A percentile compares a stretch with the other conserved stretches of the same genome.
These are phyloP conservation scores for Agarophyton chilense DNA, from an alignment of 23 red algal species.

Conservation along the genomic window DNA sequence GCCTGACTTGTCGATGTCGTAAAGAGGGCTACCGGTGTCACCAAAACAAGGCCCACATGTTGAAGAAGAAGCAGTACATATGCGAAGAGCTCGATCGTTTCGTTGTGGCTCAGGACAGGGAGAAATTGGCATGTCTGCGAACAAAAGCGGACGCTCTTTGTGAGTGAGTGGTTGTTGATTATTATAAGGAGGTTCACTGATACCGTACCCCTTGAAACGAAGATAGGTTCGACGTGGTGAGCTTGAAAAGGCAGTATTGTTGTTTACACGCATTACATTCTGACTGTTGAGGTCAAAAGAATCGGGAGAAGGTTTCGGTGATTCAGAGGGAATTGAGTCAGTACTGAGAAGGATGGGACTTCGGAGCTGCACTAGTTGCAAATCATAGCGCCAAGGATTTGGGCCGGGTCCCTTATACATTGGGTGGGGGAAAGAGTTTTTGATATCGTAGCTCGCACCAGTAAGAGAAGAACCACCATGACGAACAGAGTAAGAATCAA, in stretches of 20 bases:
- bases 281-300: background rate
- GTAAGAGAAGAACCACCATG: conserved; percentile 1
- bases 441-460: background rate
- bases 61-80: conserved; percentile 37
- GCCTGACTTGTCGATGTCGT: conserved; percentile 52
- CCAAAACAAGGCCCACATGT: conserved; percentile 60
- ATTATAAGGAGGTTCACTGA: background rate
- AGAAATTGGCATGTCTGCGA: conserved; percentile 46
- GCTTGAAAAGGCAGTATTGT: conserved; percentile 38
- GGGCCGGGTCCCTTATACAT: background rate
- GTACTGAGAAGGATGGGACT: background rate
- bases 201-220: conserved; percentile 48
- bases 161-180: conserved; percentile 34
- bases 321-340: background rate
- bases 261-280: conserved; percentile 53
- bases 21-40: conserved; percentile 59
- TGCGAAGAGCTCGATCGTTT: conserved; percentile 30
- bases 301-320: conserved; percentile 7
- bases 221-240: conserved; percentile 10
- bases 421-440: conserved; percentile 6
- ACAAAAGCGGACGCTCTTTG: conserved; percentile 32
- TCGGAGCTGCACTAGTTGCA: conserved; percentile 11
- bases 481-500: background rate
- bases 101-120: conserved; percentile 3
- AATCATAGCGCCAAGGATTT: conserved; percentile 12